Base-by-base conservation (phyloP, 2,329 filamentous ascomycete genomes). In the Phialemoniopsis sp. region DNA sequence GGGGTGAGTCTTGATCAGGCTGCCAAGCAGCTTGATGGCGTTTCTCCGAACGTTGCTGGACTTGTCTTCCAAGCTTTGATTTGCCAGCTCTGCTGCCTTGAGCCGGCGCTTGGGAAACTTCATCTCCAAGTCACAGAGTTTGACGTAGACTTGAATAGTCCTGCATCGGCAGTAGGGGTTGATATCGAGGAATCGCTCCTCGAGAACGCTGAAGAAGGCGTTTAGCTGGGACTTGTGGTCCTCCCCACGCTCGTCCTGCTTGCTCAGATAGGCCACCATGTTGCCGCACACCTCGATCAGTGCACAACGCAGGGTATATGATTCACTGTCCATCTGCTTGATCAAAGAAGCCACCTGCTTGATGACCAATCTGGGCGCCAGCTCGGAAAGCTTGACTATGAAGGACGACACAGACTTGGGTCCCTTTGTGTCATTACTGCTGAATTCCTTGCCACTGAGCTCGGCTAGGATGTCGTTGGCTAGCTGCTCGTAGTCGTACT, bases 241-340 rank as follows among this genome's bases (percentile, higher is more conserved):
- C 52, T 97, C 91, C 52, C 84, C 87, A 37, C 88, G 80, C 59
- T 97, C 91, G 56, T 94, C 89, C 53, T 94, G 85, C 56, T 86
- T 91, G 63, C 86, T 95, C 32, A 98, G 76, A 63, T 96, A 87
- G 13, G 80, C 78, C 54, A 98, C 87, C 65, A 98, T 80, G 62
- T 98, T 97, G 37, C 93, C 94, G 59, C 90, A 97, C 7, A 98
- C 90, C 60, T 98, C 93, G 43, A 98, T 94, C 36, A 98, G 78
- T 5, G 93, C 88, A 58, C 89, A 96, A 42, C 93, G 82, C 17
- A 98, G 75, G 3, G 91, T 95, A 60, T 97, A 95, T 8, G 93
- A 95, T 79, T 98, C 93, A 70, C 89, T 96, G 55, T 98, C 93
- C 13, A 98, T 72, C 52, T 97, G 84, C 60, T 96, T 97, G 10